Evolutionary conservation across 148 eudicot genomes (phyloP), one percentile per base, ranked within the genome.

Genomic region (Fallopia convolvulus): DNA sequence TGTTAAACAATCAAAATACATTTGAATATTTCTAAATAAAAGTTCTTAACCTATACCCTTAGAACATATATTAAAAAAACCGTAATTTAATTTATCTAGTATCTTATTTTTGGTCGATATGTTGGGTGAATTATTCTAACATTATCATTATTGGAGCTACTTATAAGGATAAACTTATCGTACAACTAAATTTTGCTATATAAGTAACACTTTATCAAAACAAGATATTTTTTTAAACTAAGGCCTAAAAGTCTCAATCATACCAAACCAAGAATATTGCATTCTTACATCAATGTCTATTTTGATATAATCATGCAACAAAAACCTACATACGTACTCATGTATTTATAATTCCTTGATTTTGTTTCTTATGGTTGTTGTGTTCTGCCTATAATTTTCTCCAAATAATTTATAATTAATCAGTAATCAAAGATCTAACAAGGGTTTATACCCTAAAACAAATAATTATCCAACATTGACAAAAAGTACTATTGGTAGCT

Each of bases 311-410:
- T 68, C 44, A 68, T 68, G 44, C 72, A 68, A 15, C 72, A 39
- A 6, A 32, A 66, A 36, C 42, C 9, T 15, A 33, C 42, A 23
- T 68, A 68, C 42, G 70, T 65, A 65, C 6, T 6, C 6, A 17
- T 68, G 21, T 68, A 68, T 68, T 33, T 68, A 68, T 68, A 68
- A 68, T 68, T 68, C 46, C 46, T 68, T 68, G 21, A 33, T 15
- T 68, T 68, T 68, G 72, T 68, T 68, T 68, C 44, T 68, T 68
- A 68, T 68, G 72, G 4, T 68, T 68, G 72, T 68, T 68, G 42
- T 66, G 36, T 68, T 36, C 72, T 68, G 9, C 46, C 8, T 3
- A 10, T 23, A 26, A 30, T 65, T 65, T 32, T 15, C 17, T 68
- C 42, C 44, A 39, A 21, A 1, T 68, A 17, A 33, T 36, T 68